A percentile compares a stretch with the other conserved stretches of the same genome.
Conservation (phyloP, 306 rosid species). For the Trichosanthes cucumerina region DNA sequence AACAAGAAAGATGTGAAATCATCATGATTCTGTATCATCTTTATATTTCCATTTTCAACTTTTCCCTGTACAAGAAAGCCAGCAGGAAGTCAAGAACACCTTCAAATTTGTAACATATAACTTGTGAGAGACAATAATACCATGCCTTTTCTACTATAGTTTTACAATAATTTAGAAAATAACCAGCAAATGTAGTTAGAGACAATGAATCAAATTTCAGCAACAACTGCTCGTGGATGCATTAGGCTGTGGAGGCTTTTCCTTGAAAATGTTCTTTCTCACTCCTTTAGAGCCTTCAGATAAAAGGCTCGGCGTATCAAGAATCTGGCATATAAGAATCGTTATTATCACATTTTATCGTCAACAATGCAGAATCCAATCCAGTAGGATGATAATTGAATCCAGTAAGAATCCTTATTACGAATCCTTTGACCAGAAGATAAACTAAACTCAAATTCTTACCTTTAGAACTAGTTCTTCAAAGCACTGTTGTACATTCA, state of each 20-base stretch:
- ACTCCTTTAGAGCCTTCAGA: slow-evolving; percentile 81
- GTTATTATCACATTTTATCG: neutral
- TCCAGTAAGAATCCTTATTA: too few species aligned
- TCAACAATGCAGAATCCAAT: neutral
- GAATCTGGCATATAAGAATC: slow-evolving; percentile 46
- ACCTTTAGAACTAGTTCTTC: slow-evolving; percentile 97
- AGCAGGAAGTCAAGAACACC: neutral
- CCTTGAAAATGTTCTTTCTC: slow-evolving; percentile 75
- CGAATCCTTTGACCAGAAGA: neutral
- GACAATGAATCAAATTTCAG: slow-evolving; percentile 32
- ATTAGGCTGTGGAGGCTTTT: slow-evolving; percentile 42
- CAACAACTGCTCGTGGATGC: slow-evolving; percentile 71
- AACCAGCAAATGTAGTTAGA: slow-evolving; percentile 5
- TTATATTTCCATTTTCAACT: neutral
- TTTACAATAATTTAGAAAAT: neutral
- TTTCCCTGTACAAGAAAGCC: slow-evolving; percentile 11
- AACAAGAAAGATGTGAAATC: neutral
- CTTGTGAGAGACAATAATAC: neutral
- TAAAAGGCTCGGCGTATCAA: slow-evolving; percentile 88
- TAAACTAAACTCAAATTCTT: neutral
- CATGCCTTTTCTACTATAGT: neutral
- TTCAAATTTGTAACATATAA: neutral
- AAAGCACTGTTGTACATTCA: slow-evolving; percentile 85
- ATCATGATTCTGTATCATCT: neutral
- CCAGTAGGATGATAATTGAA: too few species aligned